These are phyloP conservation scores for Colletotrichum costaricense DNA, from an alignment of 2,329 filamentous ascomycete genomes.

Conservation along the genomic window DNA sequence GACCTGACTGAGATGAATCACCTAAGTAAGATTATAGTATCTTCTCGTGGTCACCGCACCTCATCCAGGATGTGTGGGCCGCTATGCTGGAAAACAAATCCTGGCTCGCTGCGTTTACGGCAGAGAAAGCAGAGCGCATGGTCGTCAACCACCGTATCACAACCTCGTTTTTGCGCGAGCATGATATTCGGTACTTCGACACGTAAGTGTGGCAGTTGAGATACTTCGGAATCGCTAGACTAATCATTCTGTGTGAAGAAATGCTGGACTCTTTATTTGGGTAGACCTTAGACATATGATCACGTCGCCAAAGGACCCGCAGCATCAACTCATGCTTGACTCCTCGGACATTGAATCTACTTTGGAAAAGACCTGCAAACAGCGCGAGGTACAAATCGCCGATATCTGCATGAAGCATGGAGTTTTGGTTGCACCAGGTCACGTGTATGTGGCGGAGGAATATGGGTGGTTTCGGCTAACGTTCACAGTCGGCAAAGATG, in stretches of 20 bases:
- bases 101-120: slow-evolving; percentile 1
- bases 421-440: slow-evolving; percentile 36
- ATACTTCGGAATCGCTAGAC: background rate
- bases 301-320: background rate
- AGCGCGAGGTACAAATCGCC: slow-evolving; percentile 32
- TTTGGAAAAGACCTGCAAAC: background rate
- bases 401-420: slow-evolving; percentile 29
- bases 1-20: too few relatives aligned
- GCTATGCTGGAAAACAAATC: slow-evolving; percentile 20
- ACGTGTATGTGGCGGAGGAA: slow-evolving; percentile 38
- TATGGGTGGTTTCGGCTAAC: slow-evolving; percentile 41
- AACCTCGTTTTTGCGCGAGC: background rate
- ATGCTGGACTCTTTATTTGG: slow-evolving; percentile 40
- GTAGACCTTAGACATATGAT: slow-evolving; percentile 33
- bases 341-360: background rate
- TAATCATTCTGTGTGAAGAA: background rate
- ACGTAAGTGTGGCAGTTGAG: background rate
- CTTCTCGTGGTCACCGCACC: slow-evolving; percentile 29
- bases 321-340: too few relatives aligned
- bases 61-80: slow-evolving; percentile 33
- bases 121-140: slow-evolving; percentile 21
- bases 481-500: slow-evolving; percentile 35
- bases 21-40: background rate
- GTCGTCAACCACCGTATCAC: slow-evolving; percentile 1
- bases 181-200: slow-evolving; percentile 14